A percentile compares a stretch with the other conserved stretches of the same genome.
Evolutionary conservation across 2,329 filamentous ascomycete genomes (phyloP).

Genomic region (Teratosphaeria destructans): DNA sequence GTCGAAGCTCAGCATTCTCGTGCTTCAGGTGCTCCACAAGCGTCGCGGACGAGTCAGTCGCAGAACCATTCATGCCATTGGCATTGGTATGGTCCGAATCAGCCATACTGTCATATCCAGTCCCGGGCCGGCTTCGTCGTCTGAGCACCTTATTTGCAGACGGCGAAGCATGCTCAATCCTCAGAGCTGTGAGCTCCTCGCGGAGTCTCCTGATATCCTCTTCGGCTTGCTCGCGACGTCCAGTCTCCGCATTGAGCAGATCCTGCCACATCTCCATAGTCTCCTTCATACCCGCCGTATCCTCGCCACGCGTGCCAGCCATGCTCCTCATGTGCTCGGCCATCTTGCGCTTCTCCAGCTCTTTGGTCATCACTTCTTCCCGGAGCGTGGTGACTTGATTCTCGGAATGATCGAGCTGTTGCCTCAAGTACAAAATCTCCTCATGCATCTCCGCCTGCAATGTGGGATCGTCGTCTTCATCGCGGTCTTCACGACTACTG

Average conservation of each 20-base stretch:
- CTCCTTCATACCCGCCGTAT: conserved; percentile 22
- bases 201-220: conserved; percentile 76
- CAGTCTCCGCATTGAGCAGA: conserved; percentile 82
- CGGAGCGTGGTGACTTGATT: conserved; percentile 73
- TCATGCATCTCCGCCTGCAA: conserved; percentile 61
- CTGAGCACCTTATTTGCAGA: conserved; percentile 24
- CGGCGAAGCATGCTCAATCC: conserved; percentile 34
- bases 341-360: conserved; percentile 77
- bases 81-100: conserved; percentile 27
- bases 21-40: conserved; percentile 69
- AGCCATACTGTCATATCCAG: conserved; percentile 22
- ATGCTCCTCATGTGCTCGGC: conserved; percentile 66
- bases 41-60: conserved; percentile 23
- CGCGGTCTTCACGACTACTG: conserved; percentile 8
- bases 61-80: conserved; percentile 23
- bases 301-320: conserved; percentile 23
- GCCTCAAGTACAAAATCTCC: conserved; percentile 73
- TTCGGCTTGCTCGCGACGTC: conserved; percentile 77
- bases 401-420: conserved; percentile 75
- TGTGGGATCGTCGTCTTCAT: conserved; percentile 22
- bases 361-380: conserved; percentile 65
- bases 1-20: conserved; percentile 83
- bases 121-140: conserved; percentile 20
- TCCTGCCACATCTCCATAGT: conserved; percentile 85
- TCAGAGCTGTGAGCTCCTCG: conserved; percentile 59